These are phyloP conservation scores for Paramecium octaurelia DNA, from an alignment of 73 alveolate genomes.

Conservation along the genomic window DNA sequence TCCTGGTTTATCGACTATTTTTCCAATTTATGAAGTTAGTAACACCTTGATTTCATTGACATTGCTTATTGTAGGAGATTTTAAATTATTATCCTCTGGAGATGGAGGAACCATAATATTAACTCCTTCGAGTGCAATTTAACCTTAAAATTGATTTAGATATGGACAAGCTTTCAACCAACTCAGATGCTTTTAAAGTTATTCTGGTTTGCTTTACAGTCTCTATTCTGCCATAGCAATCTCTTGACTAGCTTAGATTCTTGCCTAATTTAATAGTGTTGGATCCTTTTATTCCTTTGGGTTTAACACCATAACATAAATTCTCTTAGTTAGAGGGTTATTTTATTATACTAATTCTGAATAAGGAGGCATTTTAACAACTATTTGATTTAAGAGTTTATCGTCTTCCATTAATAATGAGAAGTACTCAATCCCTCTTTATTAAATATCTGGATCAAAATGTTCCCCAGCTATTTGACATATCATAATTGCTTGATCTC, in stretches of 20 bases:
- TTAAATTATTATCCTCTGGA: constrained; percentile 29
- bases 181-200: background rate
- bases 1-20: constrained; percentile 9
- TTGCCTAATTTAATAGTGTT: constrained; percentile 29
- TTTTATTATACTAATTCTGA: constrained; percentile 75
- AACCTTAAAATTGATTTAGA: constrained; percentile 45
- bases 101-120: constrained; percentile 36
- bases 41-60: constrained; percentile 29
- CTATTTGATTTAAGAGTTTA: constrained; percentile 75
- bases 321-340: constrained; percentile 71
- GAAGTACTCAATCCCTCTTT: constrained; percentile 95
- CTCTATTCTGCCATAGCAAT: background rate
- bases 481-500: constrained; percentile 77
- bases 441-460: constrained; percentile 97
- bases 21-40: constrained; percentile 32
- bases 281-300: constrained; percentile 60
- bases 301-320: constrained; percentile 25
- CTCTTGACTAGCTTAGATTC: constrained; percentile 47
- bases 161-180: constrained; percentile 42
- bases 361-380: constrained; percentile 92
- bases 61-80: constrained; percentile 31
- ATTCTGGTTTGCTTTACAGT: background rate
- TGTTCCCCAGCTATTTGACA: constrained; percentile 88
- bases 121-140: constrained; percentile 38
- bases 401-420: constrained; percentile 76